A percentile compares a stretch with the other conserved stretches of the same genome.
Conservation (phyloP, 805 yeast genomes). For the Cyberlindnera amylophila region DNA sequence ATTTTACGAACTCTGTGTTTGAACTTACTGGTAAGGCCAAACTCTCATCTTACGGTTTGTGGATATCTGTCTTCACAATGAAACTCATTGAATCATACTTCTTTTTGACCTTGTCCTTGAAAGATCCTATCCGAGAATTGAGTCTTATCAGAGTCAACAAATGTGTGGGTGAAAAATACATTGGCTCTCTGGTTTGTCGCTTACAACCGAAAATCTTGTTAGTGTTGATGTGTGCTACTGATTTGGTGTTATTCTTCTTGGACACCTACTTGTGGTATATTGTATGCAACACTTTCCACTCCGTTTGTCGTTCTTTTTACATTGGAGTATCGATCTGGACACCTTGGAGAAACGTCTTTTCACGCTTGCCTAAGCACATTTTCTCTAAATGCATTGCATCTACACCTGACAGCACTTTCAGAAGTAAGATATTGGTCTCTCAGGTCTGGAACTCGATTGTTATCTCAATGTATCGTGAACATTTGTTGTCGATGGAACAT, state of each 20-base stretch:
- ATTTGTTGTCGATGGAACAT: constrained; percentile 71
- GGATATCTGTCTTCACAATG: constrained; percentile 56
- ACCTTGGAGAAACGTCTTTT: constrained; percentile 81
- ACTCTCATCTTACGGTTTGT: constrained; percentile 56
- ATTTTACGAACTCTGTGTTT: constrained; percentile 60
- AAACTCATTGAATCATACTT: constrained; percentile 77
- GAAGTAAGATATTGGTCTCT: constrained; percentile 55
- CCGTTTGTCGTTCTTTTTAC: constrained; percentile 72
- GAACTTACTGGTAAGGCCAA: constrained; percentile 48
- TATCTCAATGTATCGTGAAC: constrained; percentile 79
- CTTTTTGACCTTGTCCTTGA: constrained; percentile 66
- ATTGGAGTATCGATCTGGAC: constrained; percentile 84
- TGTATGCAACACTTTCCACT: constrained; percentile 69
- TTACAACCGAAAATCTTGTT: constrained; percentile 57
- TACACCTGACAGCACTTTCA: constrained; percentile 56
- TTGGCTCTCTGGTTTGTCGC: constrained; percentile 52
- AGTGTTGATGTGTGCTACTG: constrained; percentile 52
- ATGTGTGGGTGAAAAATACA: constrained; percentile 58
- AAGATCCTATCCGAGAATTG: constrained; percentile 78
- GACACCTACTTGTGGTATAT: constrained; percentile 88
- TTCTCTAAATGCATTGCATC: constrained; percentile 54
- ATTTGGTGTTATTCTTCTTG: constrained; percentile 65
- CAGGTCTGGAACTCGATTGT: constrained; percentile 84
- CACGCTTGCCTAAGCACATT: constrained; percentile 72
- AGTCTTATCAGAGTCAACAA: constrained; percentile 54